phyloP scores from a whole-genome alignment of 169 alveolate genomes.

The Plasmodium falciparum region DNA sequence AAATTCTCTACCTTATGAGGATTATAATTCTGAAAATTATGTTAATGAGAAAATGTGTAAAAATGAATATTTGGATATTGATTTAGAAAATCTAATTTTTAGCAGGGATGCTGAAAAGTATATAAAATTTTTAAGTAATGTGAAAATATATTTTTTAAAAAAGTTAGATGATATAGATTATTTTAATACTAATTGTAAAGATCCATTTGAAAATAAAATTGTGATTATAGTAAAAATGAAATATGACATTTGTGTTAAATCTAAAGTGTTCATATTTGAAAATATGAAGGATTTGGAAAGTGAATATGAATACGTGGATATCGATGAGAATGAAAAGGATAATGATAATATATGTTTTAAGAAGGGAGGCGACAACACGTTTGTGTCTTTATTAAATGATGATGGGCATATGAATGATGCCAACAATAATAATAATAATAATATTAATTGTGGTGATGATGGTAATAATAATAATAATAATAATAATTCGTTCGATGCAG shows the following conservation, averaged over 20 bases:
- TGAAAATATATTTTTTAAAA: constrained; percentile 51
- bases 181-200: neutral
- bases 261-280: constrained; percentile 57
- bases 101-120: constrained; percentile 51
- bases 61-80: constrained; percentile 53
- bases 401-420: neutral
- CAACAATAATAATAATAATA: neutral
- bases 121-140: constrained; percentile 61
- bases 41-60: constrained; percentile 27
- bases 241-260: constrained; percentile 31
- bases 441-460: neutral
- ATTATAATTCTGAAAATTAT: constrained; percentile 7
- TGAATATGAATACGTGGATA: constrained; percentile 23
- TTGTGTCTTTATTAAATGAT: constrained; percentile 17
- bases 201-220: constrained; percentile 19
- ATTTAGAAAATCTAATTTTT: constrained; percentile 54
- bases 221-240: constrained; percentile 50
- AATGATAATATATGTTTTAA: constrained; percentile 1
- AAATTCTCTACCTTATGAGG: constrained; percentile 38
- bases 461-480: neutral
- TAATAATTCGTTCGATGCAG: neutral
- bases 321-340: neutral
- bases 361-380: constrained; percentile 7
- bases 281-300: constrained; percentile 25
- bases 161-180: constrained; percentile 44